phyloP scores from a whole-genome alignment of 805 yeast genomes.

The Teunomyces panamensis region DNA sequence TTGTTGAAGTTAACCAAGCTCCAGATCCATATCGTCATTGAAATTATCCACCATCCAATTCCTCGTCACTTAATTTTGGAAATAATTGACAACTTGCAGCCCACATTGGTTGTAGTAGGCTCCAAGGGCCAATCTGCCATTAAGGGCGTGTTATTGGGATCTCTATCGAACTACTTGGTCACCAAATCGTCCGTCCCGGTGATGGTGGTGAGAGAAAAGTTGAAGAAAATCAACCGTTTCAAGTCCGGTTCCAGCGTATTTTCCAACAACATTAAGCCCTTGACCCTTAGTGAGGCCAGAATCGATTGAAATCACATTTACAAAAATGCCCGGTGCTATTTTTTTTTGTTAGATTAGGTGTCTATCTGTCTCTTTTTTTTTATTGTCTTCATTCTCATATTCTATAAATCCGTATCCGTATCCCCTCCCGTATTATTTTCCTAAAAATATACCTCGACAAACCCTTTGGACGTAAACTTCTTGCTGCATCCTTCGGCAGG shows the following conservation, averaged over 20 bases:
- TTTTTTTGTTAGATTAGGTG: background rate
- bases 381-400: background rate
- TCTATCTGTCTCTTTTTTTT: background rate
- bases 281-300: constrained; percentile 48
- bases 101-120: constrained; percentile 72
- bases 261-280: constrained; percentile 53
- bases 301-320: constrained; percentile 24
- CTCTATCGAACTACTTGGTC: constrained; percentile 68
- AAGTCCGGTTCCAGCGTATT: constrained; percentile 47
- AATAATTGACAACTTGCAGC: constrained; percentile 66
- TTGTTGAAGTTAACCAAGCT: constrained; percentile 63
- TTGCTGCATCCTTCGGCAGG: constrained; percentile 51
- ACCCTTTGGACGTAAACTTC: constrained; percentile 41
- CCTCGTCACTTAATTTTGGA: constrained; percentile 71
- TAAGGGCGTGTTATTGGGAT: constrained; percentile 71
- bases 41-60: constrained; percentile 72
- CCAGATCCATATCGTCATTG: constrained; percentile 70
- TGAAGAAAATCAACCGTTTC: constrained; percentile 64
- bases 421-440: background rate
- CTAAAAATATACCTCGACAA: constrained; percentile 48
- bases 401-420: background rate
- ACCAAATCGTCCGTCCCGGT: constrained; percentile 72
- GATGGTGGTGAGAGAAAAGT: constrained; percentile 73
- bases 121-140: constrained; percentile 71
- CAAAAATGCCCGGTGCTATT: constrained; percentile 3